These are phyloP conservation scores for Zymoseptoria ardabiliae DNA, from an alignment of 2,329 filamentous ascomycete genomes.

Conservation along the genomic window DNA sequence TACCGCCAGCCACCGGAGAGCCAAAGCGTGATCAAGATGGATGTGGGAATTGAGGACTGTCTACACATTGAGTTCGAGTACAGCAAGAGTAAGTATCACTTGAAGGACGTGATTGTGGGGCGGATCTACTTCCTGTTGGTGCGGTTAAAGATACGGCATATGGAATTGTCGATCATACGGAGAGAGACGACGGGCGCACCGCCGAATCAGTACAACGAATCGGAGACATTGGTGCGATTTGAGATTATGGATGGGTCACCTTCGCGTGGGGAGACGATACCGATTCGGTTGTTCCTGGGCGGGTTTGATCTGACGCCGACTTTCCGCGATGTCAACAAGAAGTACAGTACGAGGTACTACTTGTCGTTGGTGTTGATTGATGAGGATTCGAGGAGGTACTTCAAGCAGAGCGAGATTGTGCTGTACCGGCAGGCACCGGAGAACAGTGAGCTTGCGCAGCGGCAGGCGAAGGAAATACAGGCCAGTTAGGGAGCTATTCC, in stretches of 20 bases:
- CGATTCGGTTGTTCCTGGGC: conserved; percentile 91
- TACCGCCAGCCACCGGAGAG: conserved; percentile 97
- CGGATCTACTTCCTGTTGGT: conserved; percentile 97
- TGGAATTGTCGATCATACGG: conserved; percentile 97
- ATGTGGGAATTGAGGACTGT: conserved; percentile 98
- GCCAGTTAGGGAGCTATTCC: conserved; percentile 24
- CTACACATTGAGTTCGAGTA: conserved; percentile 99
- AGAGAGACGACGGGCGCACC: conserved; percentile 93
- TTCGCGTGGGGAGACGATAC: conserved; percentile 87
- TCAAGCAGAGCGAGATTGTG: conserved; percentile 98
- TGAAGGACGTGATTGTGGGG: conserved; percentile 98
- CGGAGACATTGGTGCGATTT: conserved; percentile 93
- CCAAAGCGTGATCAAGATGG: conserved; percentile 99
- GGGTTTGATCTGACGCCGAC: conserved; percentile 97
- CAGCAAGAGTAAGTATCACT: conserved; percentile 97
- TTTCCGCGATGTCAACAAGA: conserved; percentile 99
- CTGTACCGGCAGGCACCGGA: conserved; percentile 71
- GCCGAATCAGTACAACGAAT: conserved; percentile 99
- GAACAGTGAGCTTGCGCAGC: conserved; percentile 41
- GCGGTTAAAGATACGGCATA: conserved; percentile 97
- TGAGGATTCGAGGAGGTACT: conserved; percentile 87
- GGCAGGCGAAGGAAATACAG: conserved; percentile 39
- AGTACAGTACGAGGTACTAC: conserved; percentile 97
- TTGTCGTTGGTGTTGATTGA: conserved; percentile 66
- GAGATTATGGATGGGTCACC: conserved; percentile 99